Base-by-base conservation (phyloP, 2,329 filamentous ascomycete genomes). In the Bipolaris sorokiniana region DNA sequence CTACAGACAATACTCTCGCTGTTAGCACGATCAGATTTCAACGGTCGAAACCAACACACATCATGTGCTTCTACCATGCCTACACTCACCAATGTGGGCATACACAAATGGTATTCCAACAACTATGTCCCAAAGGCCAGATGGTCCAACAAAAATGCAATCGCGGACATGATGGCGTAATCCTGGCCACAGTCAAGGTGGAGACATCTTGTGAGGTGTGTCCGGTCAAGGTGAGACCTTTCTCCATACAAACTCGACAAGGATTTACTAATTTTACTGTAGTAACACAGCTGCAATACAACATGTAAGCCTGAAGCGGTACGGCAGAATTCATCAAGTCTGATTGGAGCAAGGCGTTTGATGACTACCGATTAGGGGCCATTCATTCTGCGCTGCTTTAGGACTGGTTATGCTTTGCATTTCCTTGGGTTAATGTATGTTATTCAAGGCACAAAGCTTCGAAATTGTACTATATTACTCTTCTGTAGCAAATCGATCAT, bases 51-150 rank as follows among this genome's bases (percentile, higher is more conserved):
- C 36, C 4, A 47, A 46, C 26, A 10, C 22, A 16, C 44, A 65
- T 31, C n/a, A 81, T 81, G 79, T 81, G 79, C 71, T 78, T 75
- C 67, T 81, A 80, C 69, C 80, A 81, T 67, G 79, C 79, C 46
- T 79, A 81, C 71, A 74, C 70, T 3, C 76, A 81, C 69, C 66
- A 69, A 13, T 81, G 79, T 66, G 79, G 79, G 42, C 79, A 81
- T 65, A 79, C 77, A 15, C 69, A 73, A 54, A 79, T 73, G 64
- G 55, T 74, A 10, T 67, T 76, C 51, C 66, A 69, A 33, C 62
- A 70, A 45, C 59, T 71, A 20, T 76, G 72, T 23, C 34, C 64
- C 2, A 67, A 65, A 16, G 71, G 66, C 5, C 70, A 74, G 22
- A 70, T 74, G 64, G 68, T 62, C 10, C 72, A 75, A 56, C 66